Percentiles rank a stretch among this genome's conserved stretches.
These are phyloP conservation scores for Ophiostoma sp. DNA, from an alignment of 2,329 filamentous ascomycete species.

Conservation along the genomic window DNA sequence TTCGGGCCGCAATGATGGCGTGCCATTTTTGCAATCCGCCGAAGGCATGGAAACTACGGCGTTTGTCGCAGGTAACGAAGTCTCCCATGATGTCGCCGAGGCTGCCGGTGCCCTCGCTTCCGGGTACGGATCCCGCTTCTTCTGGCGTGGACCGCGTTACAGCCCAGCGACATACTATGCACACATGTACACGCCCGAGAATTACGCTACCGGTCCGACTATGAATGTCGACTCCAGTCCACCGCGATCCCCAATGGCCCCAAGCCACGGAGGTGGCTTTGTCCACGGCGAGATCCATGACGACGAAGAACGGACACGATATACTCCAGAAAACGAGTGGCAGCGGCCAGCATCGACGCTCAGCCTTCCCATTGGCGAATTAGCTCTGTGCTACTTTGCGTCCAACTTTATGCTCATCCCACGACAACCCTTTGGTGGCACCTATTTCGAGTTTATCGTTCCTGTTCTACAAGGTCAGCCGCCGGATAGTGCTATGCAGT, in stretches of 20 bases:
- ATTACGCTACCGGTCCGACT: neutral
- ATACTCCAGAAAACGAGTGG: neutral
- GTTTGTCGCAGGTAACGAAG: neutral
- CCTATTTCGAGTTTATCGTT: slow-evolving; percentile 58
- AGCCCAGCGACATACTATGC: neutral
- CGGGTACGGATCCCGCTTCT: neutral
- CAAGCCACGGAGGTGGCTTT: neutral
- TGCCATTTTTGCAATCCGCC: neutral
- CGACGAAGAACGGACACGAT: neutral
- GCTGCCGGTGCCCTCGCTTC: neutral
- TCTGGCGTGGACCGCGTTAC: neutral
- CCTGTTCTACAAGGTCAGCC: neutral
- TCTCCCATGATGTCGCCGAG: neutral
- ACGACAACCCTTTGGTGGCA: slow-evolving; percentile 48
- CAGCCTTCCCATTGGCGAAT: slow-evolving; percentile 53
- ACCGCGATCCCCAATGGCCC: neutral
- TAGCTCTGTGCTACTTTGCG: slow-evolving; percentile 60
- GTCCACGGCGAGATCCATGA: neutral
- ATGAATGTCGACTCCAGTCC: neutral
- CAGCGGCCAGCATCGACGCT: slow-evolving; percentile 34
- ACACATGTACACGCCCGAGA: neutral
- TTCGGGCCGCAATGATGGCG: neutral
- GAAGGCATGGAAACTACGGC: neutral
- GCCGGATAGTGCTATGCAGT: neutral
- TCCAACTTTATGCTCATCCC: slow-evolving; percentile 61